Percentiles rank a stretch among this genome's conserved stretches.
Conservation (phyloP, 352 stramenopile species). For the Globisporangium irregulare region DNA sequence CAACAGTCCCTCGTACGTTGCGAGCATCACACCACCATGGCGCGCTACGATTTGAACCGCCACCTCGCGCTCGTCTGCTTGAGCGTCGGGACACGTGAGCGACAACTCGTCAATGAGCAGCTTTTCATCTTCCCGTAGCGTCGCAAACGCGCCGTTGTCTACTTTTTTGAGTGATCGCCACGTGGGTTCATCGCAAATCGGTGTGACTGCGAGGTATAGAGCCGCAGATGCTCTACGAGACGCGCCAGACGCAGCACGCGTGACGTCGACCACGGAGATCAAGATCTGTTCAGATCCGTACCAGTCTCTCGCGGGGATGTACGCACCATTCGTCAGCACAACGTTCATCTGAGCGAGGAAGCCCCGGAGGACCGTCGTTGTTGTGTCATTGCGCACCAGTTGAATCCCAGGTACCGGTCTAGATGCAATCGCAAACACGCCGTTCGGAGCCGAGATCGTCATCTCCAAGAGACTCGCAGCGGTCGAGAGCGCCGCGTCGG, state of each 20-base stretch:
- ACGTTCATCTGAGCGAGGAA: conserved; percentile 52
- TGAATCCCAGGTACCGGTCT: conserved; percentile 23
- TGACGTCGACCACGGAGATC: conserved; percentile 29
- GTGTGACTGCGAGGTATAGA: conserved; percentile 39
- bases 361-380: conserved; percentile 32
- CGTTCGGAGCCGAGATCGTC: conserved; percentile 23
- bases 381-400: conserved; percentile 25
- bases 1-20: conserved; percentile 35
- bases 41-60: conserved; percentile 28
- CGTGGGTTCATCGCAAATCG: conserved; percentile 51
- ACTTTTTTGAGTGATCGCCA: conserved; percentile 23
- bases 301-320: conserved; percentile 50
- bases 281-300: conserved; percentile 51
- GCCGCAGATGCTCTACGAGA: conserved; percentile 8
- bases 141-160: conserved; percentile 17
- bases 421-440: conserved; percentile 24
- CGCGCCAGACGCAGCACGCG: not conserved
- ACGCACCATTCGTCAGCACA: conserved; percentile 46
- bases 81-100: conserved; percentile 30
- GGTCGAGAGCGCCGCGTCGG: conserved; percentile 20
- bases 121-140: conserved; percentile 40
- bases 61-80: conserved; percentile 32
- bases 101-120: conserved; percentile 33
- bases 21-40: conserved; percentile 59
- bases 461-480: conserved; percentile 33